These are phyloP conservation scores for Gryganskiella cystojenkinii DNA, from an alignment of 192 early-diverging fungal genomes.

Conservation along the genomic window DNA sequence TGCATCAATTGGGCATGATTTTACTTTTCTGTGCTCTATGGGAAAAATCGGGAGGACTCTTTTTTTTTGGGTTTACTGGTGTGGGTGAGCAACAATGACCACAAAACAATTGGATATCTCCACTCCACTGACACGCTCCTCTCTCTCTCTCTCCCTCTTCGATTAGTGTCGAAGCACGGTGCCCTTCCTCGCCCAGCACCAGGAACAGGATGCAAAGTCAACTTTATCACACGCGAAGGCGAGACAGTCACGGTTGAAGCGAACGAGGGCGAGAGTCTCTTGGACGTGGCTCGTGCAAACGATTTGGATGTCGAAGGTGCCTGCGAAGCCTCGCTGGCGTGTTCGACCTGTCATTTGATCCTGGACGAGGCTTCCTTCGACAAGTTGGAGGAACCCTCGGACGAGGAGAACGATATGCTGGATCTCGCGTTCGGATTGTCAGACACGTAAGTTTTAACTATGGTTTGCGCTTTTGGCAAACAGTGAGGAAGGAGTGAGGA, in stretches of 20 bases:
- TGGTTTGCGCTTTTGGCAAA: no score
- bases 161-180: constrained; percentile 35
- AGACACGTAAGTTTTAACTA: constrained; percentile 85
- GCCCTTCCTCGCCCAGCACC: constrained; percentile 44
- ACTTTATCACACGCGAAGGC: constrained; percentile 88
- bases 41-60: no score
- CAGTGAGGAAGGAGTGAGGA: not conserved
- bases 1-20: no score
- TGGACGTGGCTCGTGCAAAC: constrained; percentile 92
- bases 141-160: not conserved
- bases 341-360: constrained; percentile 96
- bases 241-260: constrained; percentile 80
- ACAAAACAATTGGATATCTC: not conserved
- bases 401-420: constrained; percentile 99
- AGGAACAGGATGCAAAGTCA: constrained; percentile 67
- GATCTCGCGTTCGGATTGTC: constrained; percentile 97
- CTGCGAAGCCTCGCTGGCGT: constrained; percentile 95
- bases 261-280: constrained; percentile 85
- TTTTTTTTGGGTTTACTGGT: no score
- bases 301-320: constrained; percentile 96
- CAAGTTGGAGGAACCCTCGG: constrained; percentile 90
- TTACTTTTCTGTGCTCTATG: no score
- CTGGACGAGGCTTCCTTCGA: constrained; percentile 84
- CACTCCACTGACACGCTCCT: constrained; percentile 1
- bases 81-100: not conserved